Evolutionary conservation across 148 eudicot genomes (phyloP).

Genomic region (Beta vulgaris): DNA sequence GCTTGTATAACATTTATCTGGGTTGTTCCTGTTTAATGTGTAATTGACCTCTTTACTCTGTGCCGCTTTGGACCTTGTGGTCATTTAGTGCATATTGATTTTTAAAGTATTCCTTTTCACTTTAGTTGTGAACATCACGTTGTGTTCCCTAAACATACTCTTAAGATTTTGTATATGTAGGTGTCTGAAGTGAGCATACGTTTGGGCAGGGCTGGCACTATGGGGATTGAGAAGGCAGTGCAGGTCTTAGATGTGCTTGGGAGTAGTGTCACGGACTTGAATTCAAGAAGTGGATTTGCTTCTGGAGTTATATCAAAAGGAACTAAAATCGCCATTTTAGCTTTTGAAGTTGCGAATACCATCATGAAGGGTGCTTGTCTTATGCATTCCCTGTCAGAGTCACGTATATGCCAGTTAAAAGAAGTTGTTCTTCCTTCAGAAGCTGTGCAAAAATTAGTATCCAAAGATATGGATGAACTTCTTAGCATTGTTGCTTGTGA

Average conservation of each 20-base stretch:
- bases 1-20: background rate
- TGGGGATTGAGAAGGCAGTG: conserved; percentile 76
- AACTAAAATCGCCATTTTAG: conserved; percentile 66
- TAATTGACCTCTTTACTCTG: background rate
- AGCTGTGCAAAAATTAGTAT: conserved; percentile 70
- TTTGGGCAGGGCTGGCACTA: conserved; percentile 78
- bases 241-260: conserved; percentile 90
- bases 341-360: conserved; percentile 96
- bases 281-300: conserved; percentile 74
- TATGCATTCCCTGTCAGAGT: conserved; percentile 76
- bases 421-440: conserved; percentile 64
- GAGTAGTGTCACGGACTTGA: conserved; percentile 80
- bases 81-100: conserved; percentile 3
- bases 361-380: conserved; percentile 77
- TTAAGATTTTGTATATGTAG: conserved; percentile 32
- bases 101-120: background rate
- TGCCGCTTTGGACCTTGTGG: background rate
- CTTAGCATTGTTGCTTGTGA: conserved; percentile 76
- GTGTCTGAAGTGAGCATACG: conserved; percentile 65
- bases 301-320: conserved; percentile 66
- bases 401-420: conserved; percentile 54
- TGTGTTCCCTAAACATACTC: conserved; percentile 1
- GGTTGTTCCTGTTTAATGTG: background rate
- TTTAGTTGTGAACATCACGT: background rate
- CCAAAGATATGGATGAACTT: conserved; percentile 67